Percentiles rank a stretch among this genome's conserved stretches.
These are phyloP conservation scores for Taxillus chinensis DNA, from an alignment of 164 flowering plant species.

Conservation along the genomic window DNA sequence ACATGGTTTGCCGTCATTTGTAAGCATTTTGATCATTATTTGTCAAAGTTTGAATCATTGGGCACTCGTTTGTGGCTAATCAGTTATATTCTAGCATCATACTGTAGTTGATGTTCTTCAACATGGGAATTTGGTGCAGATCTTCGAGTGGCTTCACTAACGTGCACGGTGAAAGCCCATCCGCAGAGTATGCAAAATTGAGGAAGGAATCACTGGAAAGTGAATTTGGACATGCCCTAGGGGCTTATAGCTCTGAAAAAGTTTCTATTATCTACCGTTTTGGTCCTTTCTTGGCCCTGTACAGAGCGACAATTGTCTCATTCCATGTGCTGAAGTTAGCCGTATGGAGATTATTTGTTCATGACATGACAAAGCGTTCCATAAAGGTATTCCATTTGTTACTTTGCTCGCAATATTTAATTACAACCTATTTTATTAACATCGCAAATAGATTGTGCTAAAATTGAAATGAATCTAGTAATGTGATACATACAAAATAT, in stretches of 20 bases:
- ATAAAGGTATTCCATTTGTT: conserved; percentile 37
- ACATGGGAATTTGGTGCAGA: conserved; percentile 33
- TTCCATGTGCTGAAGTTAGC: conserved; percentile 68
- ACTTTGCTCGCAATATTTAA: neutral
- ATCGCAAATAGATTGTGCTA: neutral
- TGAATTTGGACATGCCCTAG: conserved; percentile 75
- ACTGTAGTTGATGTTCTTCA: too few species aligned
- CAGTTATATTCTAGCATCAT: too few species aligned
- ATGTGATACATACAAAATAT: neutral
- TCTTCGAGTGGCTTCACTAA: conserved; percentile 71
- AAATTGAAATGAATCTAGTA: neutral
- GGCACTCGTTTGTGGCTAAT: too few species aligned
- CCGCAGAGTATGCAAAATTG: conserved; percentile 85
- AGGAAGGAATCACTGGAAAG: conserved; percentile 82
- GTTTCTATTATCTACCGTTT: conserved; percentile 44
- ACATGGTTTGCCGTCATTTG: neutral
- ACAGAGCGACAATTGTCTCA: conserved; percentile 85
- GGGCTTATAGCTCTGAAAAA: conserved; percentile 50
- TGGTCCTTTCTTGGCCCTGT: conserved; percentile 86
- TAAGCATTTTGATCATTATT: neutral
- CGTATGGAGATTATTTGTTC: conserved; percentile 65
- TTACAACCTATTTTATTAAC: neutral
- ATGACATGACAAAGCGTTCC: conserved; percentile 65
- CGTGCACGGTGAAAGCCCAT: conserved; percentile 82
- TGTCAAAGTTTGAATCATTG: too few species aligned